These are phyloP conservation scores for Ogataea philodendri DNA, from an alignment of 805 yeast species.

Conservation along the genomic window DNA sequence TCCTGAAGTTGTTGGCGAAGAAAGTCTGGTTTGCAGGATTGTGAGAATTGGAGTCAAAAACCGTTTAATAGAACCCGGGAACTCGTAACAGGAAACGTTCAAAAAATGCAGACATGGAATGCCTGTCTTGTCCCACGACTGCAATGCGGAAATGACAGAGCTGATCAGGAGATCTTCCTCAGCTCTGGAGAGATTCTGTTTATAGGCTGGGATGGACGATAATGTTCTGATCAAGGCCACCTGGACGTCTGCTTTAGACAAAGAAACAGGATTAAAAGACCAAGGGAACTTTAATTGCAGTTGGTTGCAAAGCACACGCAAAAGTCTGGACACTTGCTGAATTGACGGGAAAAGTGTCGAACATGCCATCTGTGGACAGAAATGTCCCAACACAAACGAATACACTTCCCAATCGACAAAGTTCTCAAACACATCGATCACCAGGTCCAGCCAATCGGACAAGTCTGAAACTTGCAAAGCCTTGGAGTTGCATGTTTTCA, in stretches of 20 bases:
- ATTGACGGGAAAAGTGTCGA: constrained; percentile 47
- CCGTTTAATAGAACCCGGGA: constrained; percentile 70
- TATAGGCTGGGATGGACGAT: constrained; percentile 63
- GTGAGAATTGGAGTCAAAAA: constrained; percentile 65
- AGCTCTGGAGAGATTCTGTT: constrained; percentile 46
- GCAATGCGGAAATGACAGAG: constrained; percentile 57
- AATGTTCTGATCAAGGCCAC: constrained; percentile 62
- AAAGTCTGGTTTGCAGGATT: constrained; percentile 71
- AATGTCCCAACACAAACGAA: constrained; percentile 62
- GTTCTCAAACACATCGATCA: constrained; percentile 46
- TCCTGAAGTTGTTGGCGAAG: constrained; percentile 64
- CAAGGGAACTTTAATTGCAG: constrained; percentile 49
- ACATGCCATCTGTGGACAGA: constrained; percentile 68
- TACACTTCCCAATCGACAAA: constrained; percentile 71
- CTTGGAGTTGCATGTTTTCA: constrained; percentile 39
- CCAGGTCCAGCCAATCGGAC: constrained; percentile 50
- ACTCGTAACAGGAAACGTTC: constrained; percentile 75
- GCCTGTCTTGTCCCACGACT: constrained; percentile 77
- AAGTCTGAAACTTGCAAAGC: constrained; percentile 36
- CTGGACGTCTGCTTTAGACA: constrained; percentile 60
- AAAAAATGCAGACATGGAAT: constrained; percentile 75
- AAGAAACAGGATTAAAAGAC: constrained; percentile 38
- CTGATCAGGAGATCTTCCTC: constrained; percentile 65
- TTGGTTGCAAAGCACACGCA: constrained; percentile 53
- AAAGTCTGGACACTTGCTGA: constrained; percentile 42